phyloP scores from a whole-genome alignment of 2,329 filamentous ascomycete species.

The Parastagonospora avenae region DNA sequence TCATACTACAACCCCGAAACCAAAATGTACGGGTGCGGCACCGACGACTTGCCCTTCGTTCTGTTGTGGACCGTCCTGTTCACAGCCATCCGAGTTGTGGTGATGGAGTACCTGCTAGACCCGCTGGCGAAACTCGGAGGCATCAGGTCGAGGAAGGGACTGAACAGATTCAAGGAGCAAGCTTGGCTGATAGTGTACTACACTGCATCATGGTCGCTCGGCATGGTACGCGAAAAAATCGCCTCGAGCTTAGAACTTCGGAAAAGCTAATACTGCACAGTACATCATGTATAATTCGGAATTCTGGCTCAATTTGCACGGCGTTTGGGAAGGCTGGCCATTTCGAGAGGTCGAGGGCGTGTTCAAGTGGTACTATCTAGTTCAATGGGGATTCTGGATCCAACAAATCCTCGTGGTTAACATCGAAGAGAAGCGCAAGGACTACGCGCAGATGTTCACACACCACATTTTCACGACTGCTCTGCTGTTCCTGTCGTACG shows the following conservation, averaged over 20 bases:
- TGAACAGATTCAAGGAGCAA: conserved; percentile 89
- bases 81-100: conserved; percentile 80
- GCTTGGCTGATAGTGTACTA: conserved; percentile 91
- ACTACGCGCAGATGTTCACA: conserved; percentile 93
- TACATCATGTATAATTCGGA: conserved; percentile 79
- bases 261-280: conserved; percentile 52
- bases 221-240: conserved; percentile 65
- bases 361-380: conserved; percentile 88
- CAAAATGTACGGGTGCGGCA: conserved; percentile 75
- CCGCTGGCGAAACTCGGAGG: conserved; percentile 76
- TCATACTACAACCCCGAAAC: conserved; percentile 77
- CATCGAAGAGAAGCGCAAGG: conserved; percentile 92
- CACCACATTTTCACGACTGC: conserved; percentile 90
- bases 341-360: conserved; percentile 73
- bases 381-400: conserved; percentile 89
- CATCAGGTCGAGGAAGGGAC: conserved; percentile 74
- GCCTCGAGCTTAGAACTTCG: neutral
- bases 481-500: conserved; percentile 81
- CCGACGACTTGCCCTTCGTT: conserved; percentile 80
- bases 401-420: conserved; percentile 94
- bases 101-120: conserved; percentile 85
- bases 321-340: conserved; percentile 87
- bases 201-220: conserved; percentile 77
- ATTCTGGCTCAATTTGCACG: conserved; percentile 76
- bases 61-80: conserved; percentile 80